Evolutionary conservation across 1,284 basidiomycete genomes (phyloP), one percentile per base, ranked within the genome.

Genomic region (Puccinia triticina): DNA sequence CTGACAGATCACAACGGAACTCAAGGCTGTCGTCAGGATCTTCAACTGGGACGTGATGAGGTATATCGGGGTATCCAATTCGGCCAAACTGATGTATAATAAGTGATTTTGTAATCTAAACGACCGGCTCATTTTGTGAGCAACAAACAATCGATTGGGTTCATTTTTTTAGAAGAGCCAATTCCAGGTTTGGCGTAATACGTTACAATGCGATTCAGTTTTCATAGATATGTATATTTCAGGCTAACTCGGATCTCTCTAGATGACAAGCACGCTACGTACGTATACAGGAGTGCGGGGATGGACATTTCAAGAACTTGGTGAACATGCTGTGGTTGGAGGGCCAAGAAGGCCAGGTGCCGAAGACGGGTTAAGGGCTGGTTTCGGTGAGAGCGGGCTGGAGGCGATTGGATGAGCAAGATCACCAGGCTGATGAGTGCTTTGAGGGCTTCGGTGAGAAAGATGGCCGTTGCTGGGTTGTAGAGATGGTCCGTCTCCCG

Each of bases 221-320:
- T 29, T n/a, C 12, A n/a, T 48, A 50, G 3, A 18, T 67, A 23
- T 50, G 11, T 50, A 2, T 50, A 3, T 50, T 50, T 50, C 18
- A 10, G 16, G 18, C 29, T 3, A 72, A 16, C 23, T 61, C 11
- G 57, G 32, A 61, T 61, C 23, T 5, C 26, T 43, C 1, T 3
- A 46, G 48, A 46, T 12, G 12, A 46, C 37, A 26, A 61, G 8
- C 7, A 61, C 12, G 14, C 8, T 4, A 77, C 76, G 57, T 64
- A 78, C 66, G 77, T 79, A 72, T 79, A 79, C 4, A 79, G 40
- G 23, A 79, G 16, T 53, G 64, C 77, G 59, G 77, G 77, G 53
- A 79, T 8, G 32, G 40, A 26, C 67, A 79, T 72, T 0, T 55
- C 40, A 32, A 72, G 23, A 8, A 72, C 10, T 11, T 79, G 66